Evolutionary conservation across 345 rosid species (phyloP), one percentile per base, ranked within the genome.

Genomic region (Psidium guajava): DNA sequence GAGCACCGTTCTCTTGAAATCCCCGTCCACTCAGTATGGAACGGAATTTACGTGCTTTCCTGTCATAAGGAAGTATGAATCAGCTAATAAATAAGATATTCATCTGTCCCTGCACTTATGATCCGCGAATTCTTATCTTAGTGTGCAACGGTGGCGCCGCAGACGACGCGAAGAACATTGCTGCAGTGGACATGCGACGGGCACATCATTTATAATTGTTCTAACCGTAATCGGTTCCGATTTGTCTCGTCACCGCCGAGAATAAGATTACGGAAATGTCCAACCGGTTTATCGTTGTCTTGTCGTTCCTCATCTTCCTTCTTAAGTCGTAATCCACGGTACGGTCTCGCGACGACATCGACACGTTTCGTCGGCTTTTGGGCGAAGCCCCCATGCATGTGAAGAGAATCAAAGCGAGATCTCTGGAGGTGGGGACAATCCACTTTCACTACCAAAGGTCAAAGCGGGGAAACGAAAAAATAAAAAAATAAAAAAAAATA

Each of bases 161-260:
- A 12, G 40, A 59, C 18, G 6, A 61, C 0, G 11, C 0, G 74
- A 14, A 61, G 5, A 6, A 15, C 1, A 15, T 27, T 61, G 74
- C 16, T 61, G 5, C 15, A 14, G 74, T 8, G 74, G 40, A 61
- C 27, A 61, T 27, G 40, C 74, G 6, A 3, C 28, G 36, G 36
- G 36, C 36, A 36, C 36, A 36, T 36, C 36, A 64, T 32, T 3
- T 32, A 28, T 32, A 15, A 64, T 64, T 2, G 20, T 15, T 64
- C 22, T 7, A 32, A 7, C 44, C 16, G 8, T 64, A 64, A 28
- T 64, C 40, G 22, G 22, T 64, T 28, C 9, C 6, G 3, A 15
- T 28, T 28, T 8, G 21, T 28, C 44, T 27, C 9, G 1, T 59
- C 5, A 0, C 4, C 0, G 0, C 5, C 0, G 1, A 59, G 36